Evolutionary conservation across 2,329 filamentous ascomycete species (phyloP).

Genomic region (Sphaerulina musiva): DNA sequence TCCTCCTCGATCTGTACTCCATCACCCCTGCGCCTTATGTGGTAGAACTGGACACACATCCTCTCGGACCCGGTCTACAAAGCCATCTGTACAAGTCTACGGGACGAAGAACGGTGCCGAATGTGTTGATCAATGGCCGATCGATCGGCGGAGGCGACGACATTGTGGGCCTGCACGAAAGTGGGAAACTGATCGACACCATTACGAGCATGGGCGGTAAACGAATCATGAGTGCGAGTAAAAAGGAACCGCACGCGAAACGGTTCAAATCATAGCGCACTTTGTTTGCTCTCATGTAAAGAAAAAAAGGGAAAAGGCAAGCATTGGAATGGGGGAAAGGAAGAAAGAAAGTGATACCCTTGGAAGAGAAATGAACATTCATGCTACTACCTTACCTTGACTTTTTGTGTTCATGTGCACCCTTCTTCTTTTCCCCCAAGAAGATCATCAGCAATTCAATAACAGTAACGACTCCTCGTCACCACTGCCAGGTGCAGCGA

Average conservation of each 20-base stretch:
- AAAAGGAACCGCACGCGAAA: slow-evolving; percentile 1
- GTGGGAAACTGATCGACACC: slow-evolving; percentile 61
- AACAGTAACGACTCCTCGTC: too few relatives aligned
- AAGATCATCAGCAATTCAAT: too few relatives aligned
- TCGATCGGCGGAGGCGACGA: slow-evolving; percentile 90
- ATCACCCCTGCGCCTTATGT: slow-evolving; percentile 79
- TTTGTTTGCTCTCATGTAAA: too few relatives aligned
- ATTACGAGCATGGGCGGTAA: slow-evolving; percentile 69
- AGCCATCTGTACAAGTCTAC: slow-evolving; percentile 64
- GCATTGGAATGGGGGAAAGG: not conserved
- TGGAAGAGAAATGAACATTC: not conserved
- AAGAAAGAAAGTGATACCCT: not conserved
- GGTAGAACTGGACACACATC: slow-evolving; percentile 82
- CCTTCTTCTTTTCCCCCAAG: too few relatives aligned
- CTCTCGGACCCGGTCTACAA: slow-evolving; percentile 65
- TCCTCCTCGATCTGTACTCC: slow-evolving; percentile 76
- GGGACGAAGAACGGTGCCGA: slow-evolving; percentile 79
- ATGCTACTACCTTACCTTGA: too few relatives aligned
- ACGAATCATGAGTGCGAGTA: slow-evolving; percentile 42
- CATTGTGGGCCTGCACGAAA: slow-evolving; percentile 58
- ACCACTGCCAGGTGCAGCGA: too few relatives aligned
- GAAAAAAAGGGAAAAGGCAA: too few relatives aligned
- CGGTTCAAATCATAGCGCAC: not conserved
- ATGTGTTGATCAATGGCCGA: slow-evolving; percentile 78
- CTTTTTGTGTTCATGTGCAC: too few relatives aligned